Conservation (phyloP, 176 grass and related monocot species). For the Otatea glauca region DNA sequence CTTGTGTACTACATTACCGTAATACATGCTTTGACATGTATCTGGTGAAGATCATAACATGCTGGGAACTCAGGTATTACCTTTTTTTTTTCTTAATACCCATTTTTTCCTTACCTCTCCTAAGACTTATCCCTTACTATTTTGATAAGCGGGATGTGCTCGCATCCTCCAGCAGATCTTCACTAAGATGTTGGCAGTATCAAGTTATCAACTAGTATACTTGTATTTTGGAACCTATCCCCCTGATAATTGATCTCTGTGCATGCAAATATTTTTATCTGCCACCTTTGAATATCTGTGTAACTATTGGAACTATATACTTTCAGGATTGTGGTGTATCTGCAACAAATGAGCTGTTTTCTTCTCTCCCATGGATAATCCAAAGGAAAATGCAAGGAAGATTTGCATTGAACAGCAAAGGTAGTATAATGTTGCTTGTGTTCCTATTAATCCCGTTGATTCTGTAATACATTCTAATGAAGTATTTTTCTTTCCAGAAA, state of each 20-base stretch:
- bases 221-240: not conserved
- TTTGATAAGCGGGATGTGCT: no score
- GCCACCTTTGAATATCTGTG: not conserved
- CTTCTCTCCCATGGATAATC: slow-evolving; percentile 76
- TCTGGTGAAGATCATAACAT: not conserved
- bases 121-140: not conserved
- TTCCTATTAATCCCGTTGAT: not conserved
- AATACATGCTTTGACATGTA: not conserved
- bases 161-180: not conserved
- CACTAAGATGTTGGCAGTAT: not conserved
- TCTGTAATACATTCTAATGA: not conserved
- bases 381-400: slow-evolving; percentile 47
- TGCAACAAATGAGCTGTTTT: slow-evolving; percentile 62
- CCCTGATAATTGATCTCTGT: not conserved
- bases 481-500: slow-evolving; percentile 42
- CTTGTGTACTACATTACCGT: not conserved
- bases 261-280: not conserved
- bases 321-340: slow-evolving; percentile 67
- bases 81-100: not conserved
- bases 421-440: slow-evolving; percentile 15
- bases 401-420: slow-evolving; percentile 18
- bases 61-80: not conserved
- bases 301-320: not conserved
- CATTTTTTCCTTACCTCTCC: not conserved
- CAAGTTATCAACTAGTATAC: not conserved